Evolutionary conservation across 2,329 filamentous ascomycete species (phyloP).

Genomic region (Penicillium vulpinum): DNA sequence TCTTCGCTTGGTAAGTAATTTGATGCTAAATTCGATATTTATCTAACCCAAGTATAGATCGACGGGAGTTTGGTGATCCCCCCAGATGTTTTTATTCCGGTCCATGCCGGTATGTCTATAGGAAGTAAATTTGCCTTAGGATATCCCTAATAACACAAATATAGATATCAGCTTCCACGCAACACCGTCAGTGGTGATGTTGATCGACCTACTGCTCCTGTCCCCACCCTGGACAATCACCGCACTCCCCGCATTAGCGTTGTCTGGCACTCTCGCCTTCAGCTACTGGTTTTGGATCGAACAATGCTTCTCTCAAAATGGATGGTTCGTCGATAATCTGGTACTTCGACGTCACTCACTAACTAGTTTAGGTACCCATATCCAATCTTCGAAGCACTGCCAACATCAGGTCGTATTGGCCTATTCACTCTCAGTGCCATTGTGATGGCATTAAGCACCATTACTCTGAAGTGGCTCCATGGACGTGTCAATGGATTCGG

Average conservation of each 20-base stretch:
- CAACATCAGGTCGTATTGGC: conserved; percentile 63
- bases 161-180: conserved; percentile 52
- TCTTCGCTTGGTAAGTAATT: conserved; percentile 48
- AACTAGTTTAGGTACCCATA: conserved; percentile 70
- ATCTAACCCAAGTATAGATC: conserved; percentile 31
- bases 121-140: conserved; percentile 25
- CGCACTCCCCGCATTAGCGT: conserved; percentile 50
- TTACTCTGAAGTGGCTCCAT: conserved; percentile 69
- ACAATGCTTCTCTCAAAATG: conserved; percentile 58
- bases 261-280: conserved; percentile 55
- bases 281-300: conserved; percentile 67
- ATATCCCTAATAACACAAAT: background rate
- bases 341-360: background rate
- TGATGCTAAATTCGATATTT: background rate
- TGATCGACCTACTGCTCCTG: conserved; percentile 58
- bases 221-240: conserved; percentile 62
- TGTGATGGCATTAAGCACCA: conserved; percentile 70
- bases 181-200: conserved; percentile 55
- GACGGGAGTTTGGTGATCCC: conserved; percentile 54
- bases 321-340: conserved; percentile 51
- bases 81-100: conserved; percentile 39
- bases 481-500: conserved; percentile 49
- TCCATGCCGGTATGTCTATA: conserved; percentile 37
- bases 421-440: conserved; percentile 70
- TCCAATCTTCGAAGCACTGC: conserved; percentile 73